These are phyloP conservation scores for Bryoerythrophyllum caledonicum DNA, from an alignment of 225 moss, liverwort and hornwort genomes.

Conservation along the genomic window DNA sequence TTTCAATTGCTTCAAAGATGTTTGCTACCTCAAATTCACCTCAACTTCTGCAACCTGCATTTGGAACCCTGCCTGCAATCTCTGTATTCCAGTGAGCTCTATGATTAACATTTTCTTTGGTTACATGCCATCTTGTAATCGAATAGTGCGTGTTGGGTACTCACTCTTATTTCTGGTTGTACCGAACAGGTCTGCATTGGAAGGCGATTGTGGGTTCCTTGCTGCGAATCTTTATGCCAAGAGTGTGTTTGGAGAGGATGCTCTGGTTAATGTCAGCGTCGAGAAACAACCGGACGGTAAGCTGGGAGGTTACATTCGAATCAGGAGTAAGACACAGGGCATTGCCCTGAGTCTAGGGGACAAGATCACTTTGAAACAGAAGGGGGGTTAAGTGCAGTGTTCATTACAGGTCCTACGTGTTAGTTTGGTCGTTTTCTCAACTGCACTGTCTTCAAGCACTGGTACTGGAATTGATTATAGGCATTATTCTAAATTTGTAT, in stretches of 20 bases:
- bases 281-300: conserved; percentile 97
- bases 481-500: conserved; percentile 25
- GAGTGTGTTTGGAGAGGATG: conserved; percentile 98
- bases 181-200: conserved; percentile 79
- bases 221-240: conserved; percentile 97
- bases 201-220: conserved; percentile 93
- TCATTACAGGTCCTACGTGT: conserved; percentile 16
- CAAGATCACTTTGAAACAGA: conserved; percentile 97
- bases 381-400: conserved; percentile 60
- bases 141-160: background rate
- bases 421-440: conserved; percentile 25
- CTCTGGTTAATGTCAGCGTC: conserved; percentile 92
- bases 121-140: background rate
- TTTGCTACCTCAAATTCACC: background rate
- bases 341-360: conserved; percentile 98
- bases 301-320: conserved; percentile 90
- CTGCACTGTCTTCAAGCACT: conserved; percentile 18
- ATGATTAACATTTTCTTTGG: conserved; percentile 4
- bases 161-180: background rate
- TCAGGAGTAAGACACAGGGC: conserved; percentile 98
- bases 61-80: background rate
- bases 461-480: conserved; percentile 35
- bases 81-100: background rate
- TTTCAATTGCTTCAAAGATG: background rate
- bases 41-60: conserved; percentile 3